Percentiles rank a stretch among this genome's conserved stretches.
Evolutionary conservation across 75 land plant genomes (phyloP).

Genomic region (Pinus albicaulis): DNA sequence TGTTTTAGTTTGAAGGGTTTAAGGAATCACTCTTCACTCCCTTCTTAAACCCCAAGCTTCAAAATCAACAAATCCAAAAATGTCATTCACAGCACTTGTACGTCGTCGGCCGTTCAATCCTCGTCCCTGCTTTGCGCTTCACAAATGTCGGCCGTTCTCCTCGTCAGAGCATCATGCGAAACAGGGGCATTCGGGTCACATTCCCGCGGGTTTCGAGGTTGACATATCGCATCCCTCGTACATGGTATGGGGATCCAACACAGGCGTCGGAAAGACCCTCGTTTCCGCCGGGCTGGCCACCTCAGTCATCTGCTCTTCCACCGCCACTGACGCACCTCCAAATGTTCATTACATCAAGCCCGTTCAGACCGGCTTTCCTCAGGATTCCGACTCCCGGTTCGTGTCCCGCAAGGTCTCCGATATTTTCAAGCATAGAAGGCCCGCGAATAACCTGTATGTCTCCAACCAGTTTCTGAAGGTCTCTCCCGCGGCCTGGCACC

Average conservation of each 20-base stretch:
- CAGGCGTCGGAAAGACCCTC: constrained; percentile 92
- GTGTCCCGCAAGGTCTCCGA: constrained; percentile 51
- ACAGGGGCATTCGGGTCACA: background rate
- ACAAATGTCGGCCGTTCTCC: background rate
- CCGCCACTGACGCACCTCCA: constrained; percentile 6
- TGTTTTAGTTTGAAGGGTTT: no score
- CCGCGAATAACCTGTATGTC: constrained; percentile 21
- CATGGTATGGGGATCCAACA: constrained; percentile 89
- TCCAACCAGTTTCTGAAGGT: constrained; percentile 51
- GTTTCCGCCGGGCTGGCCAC: constrained; percentile 79
- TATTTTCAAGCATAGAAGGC: constrained; percentile 26
- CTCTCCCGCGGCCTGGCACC: constrained; percentile 35
- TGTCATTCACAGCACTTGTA: background rate
- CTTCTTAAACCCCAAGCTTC: no score
- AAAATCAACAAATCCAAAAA: background rate
- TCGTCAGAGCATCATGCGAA: background rate
- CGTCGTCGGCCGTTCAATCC: background rate
- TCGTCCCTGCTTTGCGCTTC: background rate
- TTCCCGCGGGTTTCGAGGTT: constrained; percentile 12
- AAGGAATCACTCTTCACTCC: no score
- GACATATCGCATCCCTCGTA: constrained; percentile 66
- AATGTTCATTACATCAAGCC: constrained; percentile 81
- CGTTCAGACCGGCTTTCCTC: constrained; percentile 90
- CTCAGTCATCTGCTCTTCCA: constrained; percentile 33
- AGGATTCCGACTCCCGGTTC: constrained; percentile 84